Evolutionary conservation across 1,139 yeast genomes (phyloP), one percentile per base, ranked within the genome.

Genomic region (Kazachstania sp.): DNA sequence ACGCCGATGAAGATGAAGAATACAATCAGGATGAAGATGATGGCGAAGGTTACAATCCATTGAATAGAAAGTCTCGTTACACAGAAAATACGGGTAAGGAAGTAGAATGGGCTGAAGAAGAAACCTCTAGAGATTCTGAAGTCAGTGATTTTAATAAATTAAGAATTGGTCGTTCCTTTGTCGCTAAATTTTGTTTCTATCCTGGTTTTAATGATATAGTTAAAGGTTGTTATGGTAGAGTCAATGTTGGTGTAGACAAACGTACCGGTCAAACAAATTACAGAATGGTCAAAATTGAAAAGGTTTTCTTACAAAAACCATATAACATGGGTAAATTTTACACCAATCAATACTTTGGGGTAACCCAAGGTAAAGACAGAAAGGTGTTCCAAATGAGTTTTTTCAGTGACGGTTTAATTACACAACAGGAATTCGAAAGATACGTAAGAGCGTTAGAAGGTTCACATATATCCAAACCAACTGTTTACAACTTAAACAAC

Each of bases 241-340:
- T 92, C 46, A 86, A 87, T 61, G 76, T 90, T 50, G 96, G 95
- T 4, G 61, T 71, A 39, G 85, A 83, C 58, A 75, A 74, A 46
- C 74, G 79, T 44, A 78, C 81, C 7, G 78, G 83, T 41, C 70
- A 71, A 54, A 76, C 83, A n/a, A 77, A 79, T 51, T 92, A 92
- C 66, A 75, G 97, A 57, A 77, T 90, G 78, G 95, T 92, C 41
- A 83, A 80, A 60, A 79, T 94, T 45, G 82, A 80, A 54, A 83
- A 79, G 48, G 74, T 83, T 30, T 75, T 77, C 41, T 68, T 72
- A 42, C 82, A 80, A 38, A 79, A 73, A 54, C 77, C 81, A 26
- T 83, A 83, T 64, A 70, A 66, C 42, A 67, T 82, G 58, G 79
- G 79, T 11, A 72, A 69, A 40, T 72, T 77, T 56, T 72, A 73